A percentile compares a stretch with the other conserved stretches of the same genome.
Evolutionary conservation across 306 rosid species (phyloP).

Genomic region (Prinsepia uniflora): DNA sequence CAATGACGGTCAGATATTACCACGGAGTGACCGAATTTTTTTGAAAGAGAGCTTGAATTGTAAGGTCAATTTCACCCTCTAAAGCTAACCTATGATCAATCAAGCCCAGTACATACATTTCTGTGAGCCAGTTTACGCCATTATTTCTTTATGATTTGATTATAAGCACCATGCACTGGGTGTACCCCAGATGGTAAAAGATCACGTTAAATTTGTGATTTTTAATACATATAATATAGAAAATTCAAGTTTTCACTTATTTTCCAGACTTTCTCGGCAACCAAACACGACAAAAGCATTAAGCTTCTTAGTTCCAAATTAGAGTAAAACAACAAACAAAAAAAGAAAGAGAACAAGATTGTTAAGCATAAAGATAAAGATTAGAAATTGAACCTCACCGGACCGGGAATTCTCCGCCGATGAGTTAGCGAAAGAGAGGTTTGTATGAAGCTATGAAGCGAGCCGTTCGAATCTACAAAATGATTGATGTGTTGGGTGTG

Average conservation of each 20-base stretch:
- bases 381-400: constrained; percentile 10
- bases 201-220: constrained; percentile 4
- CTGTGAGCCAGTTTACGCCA: background rate
- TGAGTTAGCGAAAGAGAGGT: constrained; percentile 3
- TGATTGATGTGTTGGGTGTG: background rate
- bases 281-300: background rate
- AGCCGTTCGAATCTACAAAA: background rate
- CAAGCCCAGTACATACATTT: background rate
- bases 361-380: background rate
- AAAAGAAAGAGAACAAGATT: background rate
- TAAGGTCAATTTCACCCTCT: background rate
- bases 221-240: background rate
- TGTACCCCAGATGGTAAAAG: constrained; percentile 4
- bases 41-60: background rate
- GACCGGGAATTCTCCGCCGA: constrained; percentile 10
- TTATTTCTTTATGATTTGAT: background rate
- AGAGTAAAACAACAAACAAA: background rate
- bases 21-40: background rate
- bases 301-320: constrained; percentile 7
- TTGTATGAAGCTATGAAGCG: background rate
- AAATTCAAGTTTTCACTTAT: background rate
- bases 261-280: background rate
- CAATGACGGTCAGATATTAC: background rate
- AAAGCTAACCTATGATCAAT: background rate
- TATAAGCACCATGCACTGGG: background rate